phyloP scores from a whole-genome alignment of 1,284 basidiomycete genomes.

The Baeospora myosura region DNA sequence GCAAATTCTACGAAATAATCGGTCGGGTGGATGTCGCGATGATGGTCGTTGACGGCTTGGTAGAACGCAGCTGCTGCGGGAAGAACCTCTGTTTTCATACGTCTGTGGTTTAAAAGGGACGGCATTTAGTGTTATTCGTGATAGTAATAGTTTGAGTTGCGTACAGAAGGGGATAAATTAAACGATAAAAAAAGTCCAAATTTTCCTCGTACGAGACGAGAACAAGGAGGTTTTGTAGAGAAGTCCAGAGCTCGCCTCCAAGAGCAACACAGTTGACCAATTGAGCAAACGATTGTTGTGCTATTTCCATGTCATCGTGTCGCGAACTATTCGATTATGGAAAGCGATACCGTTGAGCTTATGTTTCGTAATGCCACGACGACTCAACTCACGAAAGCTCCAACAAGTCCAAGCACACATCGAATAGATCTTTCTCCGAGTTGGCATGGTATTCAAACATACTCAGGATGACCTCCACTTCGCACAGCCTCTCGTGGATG shows the following conservation, averaged over 20 bases:
- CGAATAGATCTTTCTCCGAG: conserved; percentile 11
- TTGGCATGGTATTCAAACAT: conserved; percentile 7
- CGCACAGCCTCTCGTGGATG: conserved; percentile 12
- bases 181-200: conserved; percentile 13
- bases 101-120: not conserved
- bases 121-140: too few species aligned
- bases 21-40: conserved; percentile 9
- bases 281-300: conserved; percentile 4
- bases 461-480: conserved; percentile 12
- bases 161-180: conserved; percentile 12
- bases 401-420: conserved; percentile 11
- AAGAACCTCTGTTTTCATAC: conserved; percentile 2
- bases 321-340: conserved; percentile 1
- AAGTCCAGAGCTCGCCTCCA: conserved; percentile 4
- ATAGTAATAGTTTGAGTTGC: too few species aligned
- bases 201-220: conserved; percentile 9
- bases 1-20: conserved; percentile 13
- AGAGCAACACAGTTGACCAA: conserved; percentile 11
- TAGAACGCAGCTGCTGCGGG: conserved; percentile 9
- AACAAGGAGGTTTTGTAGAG: conserved; percentile 9
- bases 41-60: conserved; percentile 5
- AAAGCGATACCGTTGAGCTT: not conserved
- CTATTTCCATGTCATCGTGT: conserved; percentile 4
- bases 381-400: conserved; percentile 8
- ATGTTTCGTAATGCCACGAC: not conserved